These are phyloP conservation scores for Torulaspora franciscae DNA, from an alignment of 805 yeast species.

Conservation along the genomic window DNA sequence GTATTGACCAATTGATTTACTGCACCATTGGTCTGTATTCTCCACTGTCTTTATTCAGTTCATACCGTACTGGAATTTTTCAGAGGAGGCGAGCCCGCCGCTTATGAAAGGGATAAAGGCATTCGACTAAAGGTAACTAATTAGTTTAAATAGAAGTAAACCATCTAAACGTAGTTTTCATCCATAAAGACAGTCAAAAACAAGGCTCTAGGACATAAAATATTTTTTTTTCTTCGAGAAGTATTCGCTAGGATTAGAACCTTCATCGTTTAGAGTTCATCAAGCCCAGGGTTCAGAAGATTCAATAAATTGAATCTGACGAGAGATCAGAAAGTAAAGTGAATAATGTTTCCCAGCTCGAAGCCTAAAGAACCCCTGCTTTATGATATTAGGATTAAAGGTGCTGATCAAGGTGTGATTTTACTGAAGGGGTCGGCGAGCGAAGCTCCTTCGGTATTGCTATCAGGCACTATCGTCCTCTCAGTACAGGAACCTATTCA, in stretches of 20 bases:
- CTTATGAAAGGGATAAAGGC: constrained; percentile 2
- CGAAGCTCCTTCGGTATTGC: constrained; percentile 70
- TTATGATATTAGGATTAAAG: constrained; percentile 54
- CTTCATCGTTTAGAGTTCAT: too few relatives aligned
- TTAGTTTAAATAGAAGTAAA: not conserved
- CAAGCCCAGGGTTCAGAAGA: not conserved
- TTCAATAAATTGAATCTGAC: not conserved
- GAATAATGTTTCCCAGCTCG: constrained; percentile 17
- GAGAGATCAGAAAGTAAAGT: not conserved
- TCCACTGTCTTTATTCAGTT: not conserved
- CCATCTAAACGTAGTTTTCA: not conserved
- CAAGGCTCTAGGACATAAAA: too few relatives aligned
- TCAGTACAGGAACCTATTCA: constrained; percentile 70
- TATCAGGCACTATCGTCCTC: constrained; percentile 74
- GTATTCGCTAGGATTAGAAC: too few relatives aligned
- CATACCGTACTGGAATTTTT: not conserved
- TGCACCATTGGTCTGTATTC: not conserved
- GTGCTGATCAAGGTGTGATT: constrained; percentile 71
- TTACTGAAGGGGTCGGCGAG: constrained; percentile 72
- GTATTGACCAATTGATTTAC: not conserved
- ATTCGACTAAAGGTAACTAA: not conserved
- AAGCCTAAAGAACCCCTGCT: constrained; percentile 34
- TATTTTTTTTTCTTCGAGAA: too few relatives aligned
- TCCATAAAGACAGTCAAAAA: too few relatives aligned
- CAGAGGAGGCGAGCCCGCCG: constrained; percentile 1